Conservation (phyloP, 768 basidiomycete genomes). For the Rhizopogon vesiculosus region DNA sequence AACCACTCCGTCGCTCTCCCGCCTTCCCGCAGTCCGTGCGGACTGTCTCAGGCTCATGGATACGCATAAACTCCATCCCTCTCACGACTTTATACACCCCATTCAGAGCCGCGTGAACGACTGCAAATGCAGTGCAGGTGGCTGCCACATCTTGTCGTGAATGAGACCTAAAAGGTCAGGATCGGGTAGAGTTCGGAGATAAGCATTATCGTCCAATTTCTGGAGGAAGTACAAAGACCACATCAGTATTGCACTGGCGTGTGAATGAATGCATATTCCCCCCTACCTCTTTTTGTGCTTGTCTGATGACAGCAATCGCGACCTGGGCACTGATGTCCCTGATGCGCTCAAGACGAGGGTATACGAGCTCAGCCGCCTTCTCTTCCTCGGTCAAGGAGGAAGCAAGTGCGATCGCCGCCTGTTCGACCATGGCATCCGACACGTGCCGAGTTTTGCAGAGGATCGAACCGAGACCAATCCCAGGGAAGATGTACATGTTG, state of each 20-base stretch:
- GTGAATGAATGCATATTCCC: neutral
- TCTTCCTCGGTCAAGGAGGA: slow-evolving; percentile 56
- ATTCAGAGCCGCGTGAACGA: slow-evolving; percentile 13
- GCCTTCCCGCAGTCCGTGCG: neutral
- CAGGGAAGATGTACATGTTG: slow-evolving; percentile 72
- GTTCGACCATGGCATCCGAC: slow-evolving; percentile 68
- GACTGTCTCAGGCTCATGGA: neutral
- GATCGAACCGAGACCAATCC: slow-evolving; percentile 59
- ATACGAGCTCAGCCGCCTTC: slow-evolving; percentile 49
- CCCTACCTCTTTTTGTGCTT: slow-evolving; percentile 60
- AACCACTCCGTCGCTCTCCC: slow-evolving; percentile 2
- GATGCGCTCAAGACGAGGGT: slow-evolving; percentile 64
- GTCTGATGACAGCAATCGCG: slow-evolving; percentile 56
- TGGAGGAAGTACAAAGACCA: slow-evolving; percentile 11
- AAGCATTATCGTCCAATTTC: slow-evolving; percentile 41
- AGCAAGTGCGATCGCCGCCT: slow-evolving; percentile 57
- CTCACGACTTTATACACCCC: neutral
- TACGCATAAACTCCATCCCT: neutral
- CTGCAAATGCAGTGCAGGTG: slow-evolving; percentile 13
- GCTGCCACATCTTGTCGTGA: slow-evolving; percentile 54
- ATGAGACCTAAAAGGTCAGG: slow-evolving; percentile 44
- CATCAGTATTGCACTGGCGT: neutral
- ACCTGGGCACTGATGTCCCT: slow-evolving; percentile 62
- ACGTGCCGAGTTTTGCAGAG: slow-evolving; percentile 53
- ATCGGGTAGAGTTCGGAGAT: slow-evolving; percentile 46